Conservation (phyloP, 345 rosid genomes). For the Pugionium cornutum region DNA sequence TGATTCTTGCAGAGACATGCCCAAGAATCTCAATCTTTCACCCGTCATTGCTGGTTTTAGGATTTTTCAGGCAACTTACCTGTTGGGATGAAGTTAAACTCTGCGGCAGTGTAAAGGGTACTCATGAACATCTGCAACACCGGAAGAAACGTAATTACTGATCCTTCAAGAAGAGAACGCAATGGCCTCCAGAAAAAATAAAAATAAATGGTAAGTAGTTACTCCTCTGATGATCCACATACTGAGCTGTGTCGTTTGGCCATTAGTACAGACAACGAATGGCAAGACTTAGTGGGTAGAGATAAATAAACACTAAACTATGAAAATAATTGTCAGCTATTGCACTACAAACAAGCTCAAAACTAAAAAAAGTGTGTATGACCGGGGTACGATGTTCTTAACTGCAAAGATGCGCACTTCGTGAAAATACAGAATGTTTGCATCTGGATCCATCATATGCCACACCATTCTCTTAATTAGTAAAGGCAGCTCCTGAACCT, state of each 20-base stretch:
- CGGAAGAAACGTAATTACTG: conserved; percentile 15
- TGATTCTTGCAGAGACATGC: conserved; percentile 1
- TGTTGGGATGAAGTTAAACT: conserved; percentile 69
- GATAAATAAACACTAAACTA: conserved; percentile 7
- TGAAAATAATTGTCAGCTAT: neutral
- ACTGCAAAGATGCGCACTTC: conserved; percentile 79
- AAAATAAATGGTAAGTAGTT: neutral
- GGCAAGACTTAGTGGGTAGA: neutral
- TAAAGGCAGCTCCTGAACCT: conserved; percentile 59
- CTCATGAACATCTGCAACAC: conserved; percentile 64
- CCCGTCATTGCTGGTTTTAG: conserved; percentile 8
- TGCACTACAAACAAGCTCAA: neutral
- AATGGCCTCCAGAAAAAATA: neutral
- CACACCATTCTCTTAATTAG: conserved; percentile 64
- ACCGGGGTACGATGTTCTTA: conserved; percentile 40
- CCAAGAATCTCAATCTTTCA: conserved; percentile 6
- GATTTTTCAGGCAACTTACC: conserved; percentile 44
- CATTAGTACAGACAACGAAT: neutral
- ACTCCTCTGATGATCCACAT: conserved; percentile 5
- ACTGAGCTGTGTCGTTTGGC: conserved; percentile 4
- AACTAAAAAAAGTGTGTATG: neutral
- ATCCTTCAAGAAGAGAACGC: neutral
- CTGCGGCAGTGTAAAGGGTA: conserved; percentile 59
- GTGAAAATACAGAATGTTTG: conserved; percentile 47
- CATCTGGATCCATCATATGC: conserved; percentile 81